Conservation (phyloP, 495 filamentous ascomycete genomes). For the Oidiodendron maius region DNA sequence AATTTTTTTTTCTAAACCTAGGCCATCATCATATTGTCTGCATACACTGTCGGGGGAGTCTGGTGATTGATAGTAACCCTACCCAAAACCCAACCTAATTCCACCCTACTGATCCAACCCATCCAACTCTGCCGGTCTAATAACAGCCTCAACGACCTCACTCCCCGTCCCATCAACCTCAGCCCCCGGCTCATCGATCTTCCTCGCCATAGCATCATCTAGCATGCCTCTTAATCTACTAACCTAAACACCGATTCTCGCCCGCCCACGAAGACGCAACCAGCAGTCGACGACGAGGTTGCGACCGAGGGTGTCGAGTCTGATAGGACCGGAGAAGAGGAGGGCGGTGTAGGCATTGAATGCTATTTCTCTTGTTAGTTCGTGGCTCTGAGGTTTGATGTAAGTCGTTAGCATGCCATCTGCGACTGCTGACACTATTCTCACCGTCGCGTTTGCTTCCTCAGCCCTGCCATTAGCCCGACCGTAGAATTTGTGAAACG, state of each 20-base stretch:
- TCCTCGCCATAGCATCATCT: conserved; percentile 70
- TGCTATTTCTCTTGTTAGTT: too few relatives aligned
- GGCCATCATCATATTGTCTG: too few relatives aligned
- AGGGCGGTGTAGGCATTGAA: conserved; percentile 86
- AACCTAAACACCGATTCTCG: conserved; percentile 85
- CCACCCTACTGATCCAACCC: conserved; percentile 78
- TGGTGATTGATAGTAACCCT: too few relatives aligned
- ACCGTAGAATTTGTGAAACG: too few relatives aligned
- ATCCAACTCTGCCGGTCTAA: conserved; percentile 76
- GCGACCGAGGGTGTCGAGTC: conserved; percentile 79
- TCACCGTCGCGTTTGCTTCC: too few relatives aligned
- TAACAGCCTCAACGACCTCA: conserved; percentile 70
- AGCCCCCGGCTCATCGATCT: conserved; percentile 74
- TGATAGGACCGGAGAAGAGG: conserved; percentile 78
- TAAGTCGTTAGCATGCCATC: too few relatives aligned
- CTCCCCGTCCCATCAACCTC: conserved; percentile 47
- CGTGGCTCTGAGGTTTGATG: too few relatives aligned
- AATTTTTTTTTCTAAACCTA: too few relatives aligned
- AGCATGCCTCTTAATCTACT: conserved; percentile 77
- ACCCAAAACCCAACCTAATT: too few relatives aligned
- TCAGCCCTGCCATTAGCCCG: too few relatives aligned
- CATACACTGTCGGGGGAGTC: too few relatives aligned
- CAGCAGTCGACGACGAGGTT: conserved; percentile 91
- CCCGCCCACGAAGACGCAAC: conserved; percentile 87
- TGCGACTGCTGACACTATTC: too few relatives aligned